Evolutionary conservation across 2,329 filamentous ascomycete genomes (phyloP), one percentile per base, ranked within the genome.

Genomic region (Dactylella cylindrospora): DNA sequence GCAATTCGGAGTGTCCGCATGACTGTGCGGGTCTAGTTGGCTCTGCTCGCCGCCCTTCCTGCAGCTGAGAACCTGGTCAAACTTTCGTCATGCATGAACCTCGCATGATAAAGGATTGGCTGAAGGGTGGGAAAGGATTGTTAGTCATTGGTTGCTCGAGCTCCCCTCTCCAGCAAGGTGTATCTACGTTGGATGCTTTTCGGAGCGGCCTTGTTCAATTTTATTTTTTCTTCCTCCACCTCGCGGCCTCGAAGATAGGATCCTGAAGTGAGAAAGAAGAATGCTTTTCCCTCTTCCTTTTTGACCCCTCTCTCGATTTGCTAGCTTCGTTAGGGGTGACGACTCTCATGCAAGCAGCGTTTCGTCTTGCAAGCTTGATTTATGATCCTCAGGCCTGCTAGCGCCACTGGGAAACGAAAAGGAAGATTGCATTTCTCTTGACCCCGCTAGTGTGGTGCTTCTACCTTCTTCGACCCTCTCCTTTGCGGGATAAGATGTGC

Each of bases 61-160:
- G 55, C 55, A 53, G 35, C 41, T 44, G 17, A n/a, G n/a, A 53
- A 53, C 55, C 47, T 40, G 49, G 55, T 61, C 55, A 61, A 52
- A 53, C 10, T 41, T 61, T 61, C 55, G 55, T 61, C 55, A 61
- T 61, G 55, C 55, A 52, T 43, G 35, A 52, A 26, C 23, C 55
- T 47, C 53, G 55, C 55, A 61, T 61, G 47, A 52, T 52, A 43
- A 38, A 36, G 31, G 46, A 60, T 25, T 46, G 33, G 47, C 47
- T 44, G 40, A 17, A 60, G 26, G 29, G 44, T 25, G 44, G 33
- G 53, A 28, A 45, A 36, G 31, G 41, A 36, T 25, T 38, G 46
- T 39, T 44, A 41, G 22, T 44, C 15, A 13, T 28, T 20, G 29
- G 25, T 31, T n/a, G n/a, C n/a, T n/a, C n/a, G n/a, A n/a, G n/a